phyloP scores from a whole-genome alignment of 2,329 filamentous ascomycete species.

The Colletotrichum gigasporum region DNA sequence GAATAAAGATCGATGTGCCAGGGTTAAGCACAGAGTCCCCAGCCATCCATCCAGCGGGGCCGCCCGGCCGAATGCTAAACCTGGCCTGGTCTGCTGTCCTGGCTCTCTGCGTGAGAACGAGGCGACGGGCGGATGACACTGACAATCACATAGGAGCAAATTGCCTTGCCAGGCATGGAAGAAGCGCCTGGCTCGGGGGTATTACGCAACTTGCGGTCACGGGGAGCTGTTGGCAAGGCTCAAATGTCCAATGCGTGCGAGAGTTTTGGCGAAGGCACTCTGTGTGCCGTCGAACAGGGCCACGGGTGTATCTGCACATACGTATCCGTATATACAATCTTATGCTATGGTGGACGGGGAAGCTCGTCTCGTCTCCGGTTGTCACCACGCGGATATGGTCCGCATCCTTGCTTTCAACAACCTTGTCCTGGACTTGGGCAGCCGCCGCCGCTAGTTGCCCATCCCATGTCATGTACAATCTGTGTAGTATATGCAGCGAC shows the following conservation, averaged over 20 bases:
- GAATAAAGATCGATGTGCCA: constrained; percentile 20
- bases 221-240: neutral
- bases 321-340: neutral
- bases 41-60: constrained; percentile 16
- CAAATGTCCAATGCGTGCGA: neutral
- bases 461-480: neutral
- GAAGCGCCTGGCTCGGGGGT: neutral
- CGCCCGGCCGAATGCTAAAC: constrained; percentile 7
- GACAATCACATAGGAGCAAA: neutral
- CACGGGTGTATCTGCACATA: neutral
- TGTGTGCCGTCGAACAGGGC: neutral
- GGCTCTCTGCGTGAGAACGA: neutral
- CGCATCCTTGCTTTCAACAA: constrained; percentile 18
- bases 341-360: neutral
- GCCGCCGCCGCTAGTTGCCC: too few species aligned
- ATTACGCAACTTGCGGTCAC: neutral
- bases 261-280: neutral
- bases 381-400: neutral
- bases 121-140: neutral
- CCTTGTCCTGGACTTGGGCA: constrained; percentile 12
- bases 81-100: neutral
- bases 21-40: neutral
- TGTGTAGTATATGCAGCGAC: neutral
- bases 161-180: neutral
- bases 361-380: constrained; percentile 4